Evolutionary conservation across 73 alveolate genomes (phyloP), one percentile per base, ranked within the genome.

Genomic region (Paraurostyla sp.): DNA sequence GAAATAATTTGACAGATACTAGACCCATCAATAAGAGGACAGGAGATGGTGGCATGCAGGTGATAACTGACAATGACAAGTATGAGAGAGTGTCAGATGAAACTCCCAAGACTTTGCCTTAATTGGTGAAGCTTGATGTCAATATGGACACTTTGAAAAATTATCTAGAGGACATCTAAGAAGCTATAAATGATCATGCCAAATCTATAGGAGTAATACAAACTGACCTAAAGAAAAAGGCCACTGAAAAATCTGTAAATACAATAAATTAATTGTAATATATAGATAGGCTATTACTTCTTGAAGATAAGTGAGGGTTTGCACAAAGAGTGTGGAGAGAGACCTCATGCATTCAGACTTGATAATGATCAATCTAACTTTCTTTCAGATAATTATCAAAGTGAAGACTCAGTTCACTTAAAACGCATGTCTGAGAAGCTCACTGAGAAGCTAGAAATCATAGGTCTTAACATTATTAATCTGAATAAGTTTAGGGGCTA

Each of bases 301-400:
- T 23, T 50, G 11, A 88, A 76, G 45, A 60, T 88, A 13, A 54
- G 86, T 58, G 93, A 76, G 11, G 90, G 88, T 0, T 71, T 91
- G 23, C 92, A 85, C 25, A 91, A 76, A 76, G 96, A 91, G 27
- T 85, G 93, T 25, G 96, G 96, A 35, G 96, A 91, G 36, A 46
- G 93, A 15, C 96, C 96, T 4, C 93, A 91, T 58, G 45, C 89
- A 16, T 43, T 85, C 42, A 71, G 87, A 48, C 68, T 91, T 20
- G 88, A 91, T 25, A 80, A 69, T 42, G 87, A 85, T 33, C 38
- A 2, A 49, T 27, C 41, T 16, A 58, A 57, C 58, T 81, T 57
- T 54, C 56, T 81, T 2, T 73, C 65, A 65, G 82, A 65, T 38
- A 40, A 76, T n/a, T 81, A 9, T 48, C 52, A 58, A 41, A 58